Evolutionary conservation across 108 stramenopile genomes (phyloP).

Genomic region (Cyclotella atomus): DNA sequence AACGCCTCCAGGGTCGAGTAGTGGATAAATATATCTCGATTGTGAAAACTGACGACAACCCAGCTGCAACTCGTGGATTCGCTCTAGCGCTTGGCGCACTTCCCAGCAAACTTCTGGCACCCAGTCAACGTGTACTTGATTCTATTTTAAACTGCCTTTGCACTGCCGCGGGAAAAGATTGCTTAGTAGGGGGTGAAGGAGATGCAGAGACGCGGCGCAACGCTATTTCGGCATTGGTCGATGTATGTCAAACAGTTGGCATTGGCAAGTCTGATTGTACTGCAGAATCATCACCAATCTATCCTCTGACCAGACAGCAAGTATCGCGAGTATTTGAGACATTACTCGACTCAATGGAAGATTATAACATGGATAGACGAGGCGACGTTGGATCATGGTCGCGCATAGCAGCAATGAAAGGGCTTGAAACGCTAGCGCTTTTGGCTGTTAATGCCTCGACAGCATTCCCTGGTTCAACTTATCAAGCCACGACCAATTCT

Average conservation of each 20-base stretch:
- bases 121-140: constrained; percentile 59
- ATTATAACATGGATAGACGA: constrained; percentile 96
- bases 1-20: constrained; percentile 83
- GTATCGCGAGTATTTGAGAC: constrained; percentile 66
- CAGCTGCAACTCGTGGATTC: constrained; percentile 94
- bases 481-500: not conserved
- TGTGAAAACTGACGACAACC: constrained; percentile 84
- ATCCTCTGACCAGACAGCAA: constrained; percentile 41
- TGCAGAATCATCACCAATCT: constrained; percentile 29
- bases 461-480: constrained; percentile 33
- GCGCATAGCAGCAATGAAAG: constrained; percentile 90
- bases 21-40: constrained; percentile 82
- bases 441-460: constrained; percentile 44
- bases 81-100: constrained; percentile 90
- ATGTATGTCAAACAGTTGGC: constrained; percentile 71
- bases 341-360: constrained; percentile 77
- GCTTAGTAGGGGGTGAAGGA: constrained; percentile 73
- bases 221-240: constrained; percentile 74
- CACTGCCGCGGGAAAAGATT: constrained; percentile 55
- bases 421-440: constrained; percentile 63
- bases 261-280: constrained; percentile 24
- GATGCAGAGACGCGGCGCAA: constrained; percentile 98
- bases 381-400: constrained; percentile 99
- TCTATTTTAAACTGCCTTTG: constrained; percentile 61
- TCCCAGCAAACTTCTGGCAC: constrained; percentile 84